Base-by-base conservation (phyloP, 2,329 filamentous ascomycete species). In the Sporothrix phasma region DNA sequence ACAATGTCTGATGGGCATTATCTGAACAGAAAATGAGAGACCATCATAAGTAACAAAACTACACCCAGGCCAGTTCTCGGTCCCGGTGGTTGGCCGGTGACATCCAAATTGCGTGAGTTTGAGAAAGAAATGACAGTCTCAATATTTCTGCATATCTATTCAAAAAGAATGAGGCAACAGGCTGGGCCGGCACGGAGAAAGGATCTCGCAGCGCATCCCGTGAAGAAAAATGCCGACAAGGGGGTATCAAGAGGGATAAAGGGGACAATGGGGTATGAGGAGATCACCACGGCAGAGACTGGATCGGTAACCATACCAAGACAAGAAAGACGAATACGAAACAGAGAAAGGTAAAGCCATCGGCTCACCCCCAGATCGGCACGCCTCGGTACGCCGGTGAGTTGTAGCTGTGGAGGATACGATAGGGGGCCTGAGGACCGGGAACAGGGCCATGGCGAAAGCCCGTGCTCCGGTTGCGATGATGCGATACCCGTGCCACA, bases 401-500 rank as follows among this genome's bases (percentile, higher is more conserved):
- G 69, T 84, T 82, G 68, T 84, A 84, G 72, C 81, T 84, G 72
- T 84, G 82, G 8, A 84, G 73, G 11, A 84, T 75, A 1, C 81
- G 79, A 66, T 80, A 84, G 8, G 79, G 80, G 13, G 72, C 71
- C 17, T 61, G 47, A 6, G 63, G 26, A 13, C 41, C 39, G 11
- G 54, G 37, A 34, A 73, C 68, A 5, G 66, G 54, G 49, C 63
- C 15, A 34, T 70, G 26, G 66, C 70, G 54, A 19, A 71, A 71
- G 41, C 73, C 74, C 46, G 72, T 69, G 66, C 76, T 79, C 45
- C 73, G 72, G 66, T 77, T 75, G 22, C 76, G 73, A 60, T 70
- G 62, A 62, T 79, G 77, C 5, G 68, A 63, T n/a, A 67, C 65
- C 3, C 74, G 75, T 46, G 74, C 71, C 1, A 72, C 70, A 13